Percentiles rank a stretch among this genome's conserved stretches.
phyloP scores from a whole-genome alignment of 768 basidiomycete genomes.

The Mycena sanguinolenta region DNA sequence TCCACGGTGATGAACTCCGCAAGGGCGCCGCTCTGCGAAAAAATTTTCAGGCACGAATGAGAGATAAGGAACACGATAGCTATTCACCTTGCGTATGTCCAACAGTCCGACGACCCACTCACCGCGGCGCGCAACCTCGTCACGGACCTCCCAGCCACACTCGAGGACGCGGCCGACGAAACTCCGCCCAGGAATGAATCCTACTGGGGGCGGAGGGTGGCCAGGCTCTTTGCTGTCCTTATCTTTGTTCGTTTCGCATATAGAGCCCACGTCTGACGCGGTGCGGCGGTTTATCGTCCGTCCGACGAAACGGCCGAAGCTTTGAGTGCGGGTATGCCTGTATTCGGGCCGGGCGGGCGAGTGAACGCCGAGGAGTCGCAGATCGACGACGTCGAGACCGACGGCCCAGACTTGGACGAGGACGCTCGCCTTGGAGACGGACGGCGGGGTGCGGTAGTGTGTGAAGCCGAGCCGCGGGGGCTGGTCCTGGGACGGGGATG shows the following conservation, averaged over 20 bases:
- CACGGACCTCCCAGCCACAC: slow-evolving; percentile 84
- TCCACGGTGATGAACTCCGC: slow-evolving; percentile 92
- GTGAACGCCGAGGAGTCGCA: slow-evolving; percentile 66
- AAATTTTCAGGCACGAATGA: slow-evolving; percentile 27
- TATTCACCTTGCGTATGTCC: slow-evolving; percentile 80
- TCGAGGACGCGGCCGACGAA: slow-evolving; percentile 89
- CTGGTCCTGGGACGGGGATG: slow-evolving; percentile 29
- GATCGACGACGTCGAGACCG: slow-evolving; percentile 83
- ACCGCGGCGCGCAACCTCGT: slow-evolving; percentile 75
- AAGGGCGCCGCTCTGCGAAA: slow-evolving; percentile 76
- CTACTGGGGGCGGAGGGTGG: slow-evolving; percentile 57
- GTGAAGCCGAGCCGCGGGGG: slow-evolving; percentile 71
- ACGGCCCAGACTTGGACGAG: slow-evolving; percentile 94
- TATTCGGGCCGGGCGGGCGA: background rate
- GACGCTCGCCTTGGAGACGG: slow-evolving; percentile 76
- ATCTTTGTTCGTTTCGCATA: slow-evolving; percentile 28
- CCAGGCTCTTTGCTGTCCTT: slow-evolving; percentile 15
- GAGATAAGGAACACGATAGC: slow-evolving; percentile 39
- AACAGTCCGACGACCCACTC: slow-evolving; percentile 91
- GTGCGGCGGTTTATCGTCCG: slow-evolving; percentile 35
- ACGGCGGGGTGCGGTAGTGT: slow-evolving; percentile 80
- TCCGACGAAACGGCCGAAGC: slow-evolving; percentile 34
- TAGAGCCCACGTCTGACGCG: slow-evolving; percentile 30
- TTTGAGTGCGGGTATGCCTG: slow-evolving; percentile 29
- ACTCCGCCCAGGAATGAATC: slow-evolving; percentile 89